Base-by-base conservation (phyloP, 495 filamentous ascomycete species). In the Hypoxylon perforatum region DNA sequence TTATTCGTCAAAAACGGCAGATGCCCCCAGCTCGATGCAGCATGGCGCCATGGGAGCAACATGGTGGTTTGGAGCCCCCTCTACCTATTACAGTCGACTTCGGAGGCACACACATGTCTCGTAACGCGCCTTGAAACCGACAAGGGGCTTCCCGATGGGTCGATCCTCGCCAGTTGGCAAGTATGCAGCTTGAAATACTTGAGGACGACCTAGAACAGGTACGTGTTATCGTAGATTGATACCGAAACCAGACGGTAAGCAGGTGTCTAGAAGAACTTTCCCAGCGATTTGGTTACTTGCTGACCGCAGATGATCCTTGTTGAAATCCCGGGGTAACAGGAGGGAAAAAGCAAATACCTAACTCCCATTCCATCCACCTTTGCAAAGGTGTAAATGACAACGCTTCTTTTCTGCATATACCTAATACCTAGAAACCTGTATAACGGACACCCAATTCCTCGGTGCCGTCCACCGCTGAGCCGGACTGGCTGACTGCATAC, bases 111-210 rank as follows among this genome's bases (percentile, higher is more conserved):
- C 58, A 71, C 67, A 66, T 38, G 67, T 66, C 63, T 65, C 67
- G 62, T 70, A 57, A 36, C 30, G 57, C 47, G 56, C 59, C 56
- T 64, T 65, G 64, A 71, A 71, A 71, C 69, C 56, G 64, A 54
- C 45, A 61, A 54, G 64, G 65, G 50, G 63, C 42, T 45, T 61
- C 57, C 57, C 52, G 50, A 64, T 67, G 68, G 58, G 55, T 61
- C 64, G 51, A 57, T 48, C 65, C 42, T 54, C n/a, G 52, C 52
- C 38, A 70, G 33, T 66, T 55, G 30, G 48, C 36, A 54, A 45
- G 36, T 35, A 39, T 46, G 57, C 47, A 30, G 41, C 45, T 33
- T 22, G n/a, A 46, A 49, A 36, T 23, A 52, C 46, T 47, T 49
- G 7, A 21, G 22, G 22, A 61, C 28, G 50, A 33, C 51, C 35